Evolutionary conservation across 345 rosid species (phyloP).

Genomic region (Lepidium didymum): DNA sequence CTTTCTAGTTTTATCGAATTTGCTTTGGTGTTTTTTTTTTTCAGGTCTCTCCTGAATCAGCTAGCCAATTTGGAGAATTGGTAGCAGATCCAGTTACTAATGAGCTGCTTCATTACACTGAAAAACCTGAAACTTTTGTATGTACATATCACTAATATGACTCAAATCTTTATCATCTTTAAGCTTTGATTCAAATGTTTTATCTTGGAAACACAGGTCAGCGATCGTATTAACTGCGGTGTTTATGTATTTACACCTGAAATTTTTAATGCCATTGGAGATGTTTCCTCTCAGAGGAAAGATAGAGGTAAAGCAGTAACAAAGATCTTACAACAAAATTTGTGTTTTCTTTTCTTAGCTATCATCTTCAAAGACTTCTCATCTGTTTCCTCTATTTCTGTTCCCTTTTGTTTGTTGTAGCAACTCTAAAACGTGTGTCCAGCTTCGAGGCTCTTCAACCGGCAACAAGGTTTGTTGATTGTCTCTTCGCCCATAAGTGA

Average conservation of each 20-base stretch:
- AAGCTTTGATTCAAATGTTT: neutral
- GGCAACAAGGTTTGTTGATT: constrained; percentile 50
- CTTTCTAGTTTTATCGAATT: neutral
- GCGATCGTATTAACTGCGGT: constrained; percentile 85
- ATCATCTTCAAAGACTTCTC: constrained; percentile 2
- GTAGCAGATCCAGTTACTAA: constrained; percentile 86
- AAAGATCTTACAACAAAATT: too few species aligned
- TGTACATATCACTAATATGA: constrained; percentile 35
- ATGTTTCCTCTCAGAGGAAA: constrained; percentile 56
- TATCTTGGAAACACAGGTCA: constrained; percentile 51
- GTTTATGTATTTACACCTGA: constrained; percentile 80
- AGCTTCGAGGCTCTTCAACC: constrained; percentile 95
- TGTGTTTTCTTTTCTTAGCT: neutral
- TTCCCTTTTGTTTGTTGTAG: constrained; percentile 32
- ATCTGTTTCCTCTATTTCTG: constrained; percentile 3
- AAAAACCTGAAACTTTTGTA: constrained; percentile 97
- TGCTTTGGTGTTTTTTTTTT: neutral
- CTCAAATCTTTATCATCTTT: neutral
- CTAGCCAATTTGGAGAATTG: constrained; percentile 89
- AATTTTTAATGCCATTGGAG: constrained; percentile 63
- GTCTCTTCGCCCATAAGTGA: neutral
- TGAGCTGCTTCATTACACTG: constrained; percentile 89
- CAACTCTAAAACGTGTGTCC: constrained; percentile 71
- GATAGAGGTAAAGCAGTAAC: constrained; percentile 57
- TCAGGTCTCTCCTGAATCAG: constrained; percentile 93